These are phyloP conservation scores for Ustilago bromivora DNA, from an alignment of 1,284 basidiomycete species.

Conservation along the genomic window DNA sequence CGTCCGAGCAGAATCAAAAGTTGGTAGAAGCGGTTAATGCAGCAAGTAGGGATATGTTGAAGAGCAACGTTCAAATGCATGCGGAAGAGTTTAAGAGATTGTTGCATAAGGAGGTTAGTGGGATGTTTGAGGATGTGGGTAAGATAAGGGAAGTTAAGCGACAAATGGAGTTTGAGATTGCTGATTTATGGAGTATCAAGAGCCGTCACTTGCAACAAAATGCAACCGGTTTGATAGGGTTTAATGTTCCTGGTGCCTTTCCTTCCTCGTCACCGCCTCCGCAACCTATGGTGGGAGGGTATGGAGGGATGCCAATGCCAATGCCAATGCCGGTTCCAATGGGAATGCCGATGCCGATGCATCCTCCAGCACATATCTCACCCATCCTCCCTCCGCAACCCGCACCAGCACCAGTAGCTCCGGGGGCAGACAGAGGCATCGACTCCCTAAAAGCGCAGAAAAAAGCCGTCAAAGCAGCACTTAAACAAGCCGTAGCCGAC, in stretches of 20 bases:
- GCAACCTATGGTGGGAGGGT: neutral
- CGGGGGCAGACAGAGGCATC: neutral
- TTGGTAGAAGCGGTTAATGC: conserved; percentile 58
- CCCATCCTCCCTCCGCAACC: conserved; percentile 25
- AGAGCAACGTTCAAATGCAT: conserved; percentile 54
- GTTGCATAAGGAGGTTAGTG: conserved; percentile 50
- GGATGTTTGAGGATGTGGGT: conserved; percentile 65
- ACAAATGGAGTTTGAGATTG: conserved; percentile 58
- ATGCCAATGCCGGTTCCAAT: conserved; percentile 22
- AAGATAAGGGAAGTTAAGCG: conserved; percentile 62
- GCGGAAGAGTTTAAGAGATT: conserved; percentile 60
- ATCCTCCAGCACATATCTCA: conserved; percentile 25
- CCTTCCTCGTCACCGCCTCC: conserved; percentile 9
- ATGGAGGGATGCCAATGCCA: conserved; percentile 21
- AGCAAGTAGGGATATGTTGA: conserved; percentile 58
- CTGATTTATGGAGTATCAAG: conserved; percentile 62
- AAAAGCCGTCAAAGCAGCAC: conserved; percentile 39
- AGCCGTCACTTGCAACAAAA: conserved; percentile 30
- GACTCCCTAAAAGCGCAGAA: conserved; percentile 27
- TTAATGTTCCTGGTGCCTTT: conserved; percentile 32
- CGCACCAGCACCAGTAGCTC: conserved; percentile 4
- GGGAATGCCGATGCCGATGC: conserved; percentile 7
- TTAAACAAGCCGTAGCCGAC: conserved; percentile 37
- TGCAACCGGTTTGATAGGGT: conserved; percentile 8
- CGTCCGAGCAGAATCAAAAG: conserved; percentile 54